phyloP scores from a whole-genome alignment of 2,329 filamentous ascomycete species.

The Xylaria sp. region DNA sequence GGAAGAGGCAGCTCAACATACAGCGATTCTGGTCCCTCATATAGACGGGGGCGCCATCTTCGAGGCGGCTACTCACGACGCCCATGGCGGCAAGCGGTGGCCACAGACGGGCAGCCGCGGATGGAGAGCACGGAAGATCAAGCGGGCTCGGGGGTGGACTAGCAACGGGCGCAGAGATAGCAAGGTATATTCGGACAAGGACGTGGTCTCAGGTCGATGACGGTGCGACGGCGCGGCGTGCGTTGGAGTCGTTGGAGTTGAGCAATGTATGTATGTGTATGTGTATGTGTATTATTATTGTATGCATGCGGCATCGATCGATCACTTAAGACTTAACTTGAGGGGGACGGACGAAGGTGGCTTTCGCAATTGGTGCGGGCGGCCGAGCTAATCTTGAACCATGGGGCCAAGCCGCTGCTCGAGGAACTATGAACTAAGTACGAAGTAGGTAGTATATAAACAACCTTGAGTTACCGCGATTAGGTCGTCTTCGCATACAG shows the following conservation, averaged over 20 bases:
- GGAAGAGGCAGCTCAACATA: slow-evolving; percentile 54
- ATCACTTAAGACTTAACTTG: slow-evolving; percentile 30
- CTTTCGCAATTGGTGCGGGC: slow-evolving; percentile 43
- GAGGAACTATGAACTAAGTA: slow-evolving; percentile 20
- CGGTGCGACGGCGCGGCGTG: slow-evolving; percentile 34
- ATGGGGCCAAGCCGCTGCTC: slow-evolving; percentile 34
- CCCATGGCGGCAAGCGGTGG: slow-evolving; percentile 72
- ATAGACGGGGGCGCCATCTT: slow-evolving; percentile 82
- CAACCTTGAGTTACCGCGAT: not conserved
- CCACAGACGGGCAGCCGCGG: slow-evolving; percentile 44
- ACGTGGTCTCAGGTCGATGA: not conserved
- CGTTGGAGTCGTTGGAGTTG: slow-evolving; percentile 31
- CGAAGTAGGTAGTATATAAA: not conserved
- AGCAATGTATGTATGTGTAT: slow-evolving; percentile 26
- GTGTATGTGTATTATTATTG: slow-evolving; percentile 20
- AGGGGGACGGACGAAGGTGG: slow-evolving; percentile 42
- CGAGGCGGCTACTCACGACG: slow-evolving; percentile 86
- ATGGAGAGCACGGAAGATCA: slow-evolving; percentile 22
- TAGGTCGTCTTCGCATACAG: too few species aligned
- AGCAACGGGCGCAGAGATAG: slow-evolving; percentile 15
- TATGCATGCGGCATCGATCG: slow-evolving; percentile 41
- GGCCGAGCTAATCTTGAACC: slow-evolving; percentile 37
- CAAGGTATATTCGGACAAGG: not conserved
- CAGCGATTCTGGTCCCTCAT: slow-evolving; percentile 92
- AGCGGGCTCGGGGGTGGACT: slow-evolving; percentile 28